phyloP scores from a whole-genome alignment of 177 flowering plant genomes.

The Vitis hybrid region DNA sequence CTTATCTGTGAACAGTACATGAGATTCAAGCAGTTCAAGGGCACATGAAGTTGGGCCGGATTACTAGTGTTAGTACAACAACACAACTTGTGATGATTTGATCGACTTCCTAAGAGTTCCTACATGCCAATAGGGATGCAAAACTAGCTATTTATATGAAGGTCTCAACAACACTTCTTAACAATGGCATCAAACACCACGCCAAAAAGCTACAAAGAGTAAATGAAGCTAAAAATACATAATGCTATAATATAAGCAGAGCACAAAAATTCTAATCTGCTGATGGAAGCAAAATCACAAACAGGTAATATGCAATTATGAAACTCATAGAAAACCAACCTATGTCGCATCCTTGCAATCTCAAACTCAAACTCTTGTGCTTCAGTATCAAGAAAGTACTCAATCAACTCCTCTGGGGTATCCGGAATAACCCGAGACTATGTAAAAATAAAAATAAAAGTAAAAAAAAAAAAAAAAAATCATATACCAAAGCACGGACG shows the following conservation, averaged over 20 bases:
- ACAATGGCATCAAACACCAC: neutral
- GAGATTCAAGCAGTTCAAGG: too few species aligned
- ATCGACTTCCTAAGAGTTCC: too few species aligned
- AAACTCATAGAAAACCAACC: constrained; percentile 33
- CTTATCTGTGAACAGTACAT: too few species aligned
- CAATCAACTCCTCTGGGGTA: constrained; percentile 54
- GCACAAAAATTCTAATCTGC: neutral
- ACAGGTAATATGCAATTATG: constrained; percentile 8
- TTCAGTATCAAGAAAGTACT: constrained; percentile 92
- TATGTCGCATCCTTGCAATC: constrained; percentile 73
- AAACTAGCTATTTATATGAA: too few species aligned
- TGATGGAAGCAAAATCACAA: constrained; percentile 13
- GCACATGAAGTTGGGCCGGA: too few species aligned
- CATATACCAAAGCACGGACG: neutral
- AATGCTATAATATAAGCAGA: neutral
- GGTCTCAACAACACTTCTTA: too few species aligned
- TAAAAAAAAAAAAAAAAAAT: neutral
- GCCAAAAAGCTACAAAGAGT: neutral
- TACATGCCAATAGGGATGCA: too few species aligned
- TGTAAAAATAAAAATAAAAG: neutral
- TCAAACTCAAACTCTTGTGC: constrained; percentile 90
- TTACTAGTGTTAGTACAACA: too few species aligned
- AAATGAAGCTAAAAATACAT: neutral
- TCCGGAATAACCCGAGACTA: constrained; percentile 81
- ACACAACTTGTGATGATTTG: too few species aligned